Conservation (phyloP, 306 rosid species). For the Corylus avellana region DNA sequence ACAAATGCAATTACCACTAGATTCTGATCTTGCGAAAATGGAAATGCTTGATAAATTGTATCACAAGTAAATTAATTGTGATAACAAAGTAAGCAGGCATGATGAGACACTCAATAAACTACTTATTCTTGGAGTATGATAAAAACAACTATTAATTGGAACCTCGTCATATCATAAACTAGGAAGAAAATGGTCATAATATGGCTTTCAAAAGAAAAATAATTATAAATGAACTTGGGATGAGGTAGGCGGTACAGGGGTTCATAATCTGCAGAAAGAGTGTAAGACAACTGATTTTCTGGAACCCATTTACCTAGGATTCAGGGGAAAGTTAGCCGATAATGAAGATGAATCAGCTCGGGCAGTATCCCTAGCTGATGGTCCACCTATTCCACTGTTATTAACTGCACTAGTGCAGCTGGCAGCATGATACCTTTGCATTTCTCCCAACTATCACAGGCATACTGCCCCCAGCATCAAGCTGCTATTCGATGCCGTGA, state of each 20-base stretch:
- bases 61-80: not conserved
- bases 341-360: slow-evolving; percentile 81
- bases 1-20: not conserved
- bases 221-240: not conserved
- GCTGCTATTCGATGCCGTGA: slow-evolving; percentile 43
- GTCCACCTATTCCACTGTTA: slow-evolving; percentile 67
- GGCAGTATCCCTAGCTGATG: slow-evolving; percentile 76
- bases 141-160: not conserved
- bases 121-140: not conserved
- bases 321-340: slow-evolving; percentile 62
- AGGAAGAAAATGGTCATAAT: not conserved
- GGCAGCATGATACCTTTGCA: slow-evolving; percentile 87
- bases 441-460: slow-evolving; percentile 80
- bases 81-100: not conserved
- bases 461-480: slow-evolving; percentile 87
- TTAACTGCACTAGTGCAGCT: slow-evolving; percentile 95
- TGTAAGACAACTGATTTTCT: not conserved
- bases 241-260: not conserved
- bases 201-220: not conserved
- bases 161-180: not conserved
- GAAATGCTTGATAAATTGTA: not conserved
- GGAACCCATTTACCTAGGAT: slow-evolving; percentile 64
- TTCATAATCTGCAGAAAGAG: not conserved
- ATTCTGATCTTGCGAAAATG: too few species aligned
- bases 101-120: not conserved